Percentiles rank a stretch among this genome's conserved stretches.
Conservation (phyloP, 352 stramenopile species). For the Aphanomyces astaci region DNA sequence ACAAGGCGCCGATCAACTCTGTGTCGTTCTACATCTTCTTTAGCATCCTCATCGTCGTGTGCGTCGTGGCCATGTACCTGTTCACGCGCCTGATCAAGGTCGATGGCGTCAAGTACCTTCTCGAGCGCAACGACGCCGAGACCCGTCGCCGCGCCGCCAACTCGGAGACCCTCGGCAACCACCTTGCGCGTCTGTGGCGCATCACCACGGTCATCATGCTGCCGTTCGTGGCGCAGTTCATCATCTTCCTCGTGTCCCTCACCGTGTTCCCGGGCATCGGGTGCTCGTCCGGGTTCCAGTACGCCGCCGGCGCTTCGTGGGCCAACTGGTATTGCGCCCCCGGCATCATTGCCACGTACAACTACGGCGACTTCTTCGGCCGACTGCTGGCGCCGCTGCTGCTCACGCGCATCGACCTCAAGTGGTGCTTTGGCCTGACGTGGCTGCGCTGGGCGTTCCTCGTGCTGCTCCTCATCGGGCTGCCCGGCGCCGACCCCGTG, state of each 20-base stretch:
- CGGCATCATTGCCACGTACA: slow-evolving; percentile 47
- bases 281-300: slow-evolving; percentile 31
- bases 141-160: slow-evolving; percentile 29
- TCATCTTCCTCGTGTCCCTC: slow-evolving; percentile 55
- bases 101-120: slow-evolving; percentile 41
- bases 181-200: slow-evolving; percentile 34
- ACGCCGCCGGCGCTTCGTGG: slow-evolving; percentile 7
- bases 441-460: slow-evolving; percentile 44
- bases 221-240: slow-evolving; percentile 40
- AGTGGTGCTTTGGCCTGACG: slow-evolving; percentile 36
- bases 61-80: slow-evolving; percentile 38
- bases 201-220: slow-evolving; percentile 50
- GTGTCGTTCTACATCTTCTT: slow-evolving; percentile 61
- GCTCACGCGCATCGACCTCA: slow-evolving; percentile 52
- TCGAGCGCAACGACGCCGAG: slow-evolving; percentile 39
- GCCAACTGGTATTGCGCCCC: slow-evolving; percentile 46
- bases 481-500: slow-evolving; percentile 26
- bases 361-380: slow-evolving; percentile 57
- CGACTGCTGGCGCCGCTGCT: slow-evolving; percentile 40
- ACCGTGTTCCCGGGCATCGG: slow-evolving; percentile 44
- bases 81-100: slow-evolving; percentile 36
- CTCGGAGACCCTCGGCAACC: slow-evolving; percentile 25
- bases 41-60: slow-evolving; percentile 41
- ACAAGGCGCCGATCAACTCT: slow-evolving; percentile 22
- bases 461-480: slow-evolving; percentile 45